Base-by-base conservation (phyloP, 768 basidiomycete species). In the Boletus barrowsii region DNA sequence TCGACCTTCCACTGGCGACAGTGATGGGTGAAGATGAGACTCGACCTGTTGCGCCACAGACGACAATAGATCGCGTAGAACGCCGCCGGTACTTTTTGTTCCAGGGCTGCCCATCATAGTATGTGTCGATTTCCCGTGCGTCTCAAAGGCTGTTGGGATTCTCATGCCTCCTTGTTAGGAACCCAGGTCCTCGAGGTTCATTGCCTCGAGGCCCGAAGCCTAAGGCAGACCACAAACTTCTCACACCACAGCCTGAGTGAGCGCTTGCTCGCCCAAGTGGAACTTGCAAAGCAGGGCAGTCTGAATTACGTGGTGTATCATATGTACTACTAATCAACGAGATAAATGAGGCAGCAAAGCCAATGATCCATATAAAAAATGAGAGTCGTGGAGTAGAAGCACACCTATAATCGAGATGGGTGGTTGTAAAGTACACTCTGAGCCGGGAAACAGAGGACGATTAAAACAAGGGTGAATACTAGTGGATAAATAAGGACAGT, bases 21-120 rank as follows among this genome's bases (percentile, higher is more conserved):
- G 37, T 3, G 54, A 39, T 39, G 52, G 53, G n/a, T 48, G 45
- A 42, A 66, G 60, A 42, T 55, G 63, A 6, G 61, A 64, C 20
- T 63, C 63, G 55, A 67, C 54, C 43, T 63, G 61, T 24, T 66
- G 63, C 49, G 61, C 61, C 53, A 64, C 54, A 56, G 58, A 51
- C 42, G 64, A 61, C 53, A 61, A 50, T 48, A 67, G 48, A 30
- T 57, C 63, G 53, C 60, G 63, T 22, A 65, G 46, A 1, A 2
- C 32, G 18, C 42, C 43, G 6, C 36, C 20, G 2, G 29, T 32
- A n/a, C 44, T n/a, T 26, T 58, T 57, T 10, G 11, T 32, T 11
- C 14, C 33, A 35, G 33, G 11, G 14, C 33, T 35, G 33, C 33
- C 33, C 33, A 35, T 29, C 29, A 30, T 42, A 24, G 22, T 24